Evolutionary conservation across 148 eudicot species (phyloP).

Genomic region (Silene conica): DNA sequence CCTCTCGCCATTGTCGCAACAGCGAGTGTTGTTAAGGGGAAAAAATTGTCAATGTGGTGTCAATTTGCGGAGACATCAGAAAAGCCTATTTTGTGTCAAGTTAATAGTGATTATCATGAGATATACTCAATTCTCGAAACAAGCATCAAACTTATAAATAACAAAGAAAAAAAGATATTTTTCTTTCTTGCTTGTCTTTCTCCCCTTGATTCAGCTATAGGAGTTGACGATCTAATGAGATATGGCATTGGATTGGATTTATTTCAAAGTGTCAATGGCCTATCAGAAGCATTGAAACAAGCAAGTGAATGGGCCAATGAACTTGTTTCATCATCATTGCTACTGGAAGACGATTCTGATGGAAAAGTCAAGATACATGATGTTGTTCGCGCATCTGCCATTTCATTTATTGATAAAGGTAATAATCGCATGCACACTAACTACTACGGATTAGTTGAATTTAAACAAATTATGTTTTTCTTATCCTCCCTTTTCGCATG

Average conservation of each 20-base stretch:
- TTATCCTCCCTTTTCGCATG: too few species aligned
- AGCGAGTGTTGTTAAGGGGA: neutral
- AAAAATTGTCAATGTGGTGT: conserved; percentile 9
- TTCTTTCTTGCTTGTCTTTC: conserved; percentile 17
- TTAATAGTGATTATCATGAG: neutral
- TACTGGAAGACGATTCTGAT: neutral
- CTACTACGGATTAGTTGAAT: too few species aligned
- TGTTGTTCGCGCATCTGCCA: conserved; percentile 12
- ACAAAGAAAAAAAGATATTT: conserved; percentile 10
- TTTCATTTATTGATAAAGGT: neutral
- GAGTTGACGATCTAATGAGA: neutral
- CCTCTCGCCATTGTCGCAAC: conserved; percentile 15
- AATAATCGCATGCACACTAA: neutral
- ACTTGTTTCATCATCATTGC: conserved; percentile 7
- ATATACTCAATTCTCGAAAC: conserved; percentile 1
- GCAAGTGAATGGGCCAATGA: conserved; percentile 15
- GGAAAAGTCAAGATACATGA: conserved; percentile 14
- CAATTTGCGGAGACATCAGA: neutral
- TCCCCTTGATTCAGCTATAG: conserved; percentile 6
- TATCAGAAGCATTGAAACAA: conserved; percentile 6
- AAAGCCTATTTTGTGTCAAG: conserved; percentile 2
- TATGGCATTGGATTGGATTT: conserved; percentile 16
- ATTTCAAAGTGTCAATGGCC: neutral
- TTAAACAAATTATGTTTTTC: too few species aligned
- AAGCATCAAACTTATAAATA: conserved; percentile 15